Percentiles rank a stretch among this genome's conserved stretches.
These are phyloP conservation scores for Alternaria gaisen DNA, from an alignment of 2,329 filamentous ascomycete species.

Conservation along the genomic window DNA sequence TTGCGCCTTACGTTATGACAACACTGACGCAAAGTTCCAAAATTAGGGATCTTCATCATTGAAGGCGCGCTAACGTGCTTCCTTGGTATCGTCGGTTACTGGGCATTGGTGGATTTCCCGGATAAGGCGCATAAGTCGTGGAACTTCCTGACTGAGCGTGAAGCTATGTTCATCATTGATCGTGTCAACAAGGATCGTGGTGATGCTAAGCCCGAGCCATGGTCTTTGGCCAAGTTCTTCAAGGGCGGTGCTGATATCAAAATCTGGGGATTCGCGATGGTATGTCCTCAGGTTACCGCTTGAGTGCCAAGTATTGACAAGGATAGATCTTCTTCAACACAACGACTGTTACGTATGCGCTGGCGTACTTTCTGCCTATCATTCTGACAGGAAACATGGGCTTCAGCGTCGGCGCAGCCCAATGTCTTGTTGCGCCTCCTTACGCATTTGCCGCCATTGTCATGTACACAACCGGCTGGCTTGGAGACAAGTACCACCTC, in stretches of 20 bases:
- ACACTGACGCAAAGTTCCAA: slow-evolving; percentile 45
- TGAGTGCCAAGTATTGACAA: slow-evolving; percentile 20
- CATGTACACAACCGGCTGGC: slow-evolving; percentile 65
- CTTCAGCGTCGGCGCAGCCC: slow-evolving; percentile 69
- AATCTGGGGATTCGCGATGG: slow-evolving; percentile 63
- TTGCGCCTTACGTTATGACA: slow-evolving; percentile 11
- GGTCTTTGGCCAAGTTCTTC: slow-evolving; percentile 59
- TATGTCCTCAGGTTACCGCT: slow-evolving; percentile 16
- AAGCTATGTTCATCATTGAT: slow-evolving; percentile 60
- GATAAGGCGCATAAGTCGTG: slow-evolving; percentile 54
- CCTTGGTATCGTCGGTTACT: slow-evolving; percentile 53
- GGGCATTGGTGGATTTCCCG: slow-evolving; percentile 58
- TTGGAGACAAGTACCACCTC: slow-evolving; percentile 72
- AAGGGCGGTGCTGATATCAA: slow-evolving; percentile 60
- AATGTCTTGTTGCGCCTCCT: slow-evolving; percentile 71
- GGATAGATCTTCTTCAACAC: slow-evolving; percentile 64
- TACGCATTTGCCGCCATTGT: slow-evolving; percentile 49
- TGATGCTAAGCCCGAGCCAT: slow-evolving; percentile 60
- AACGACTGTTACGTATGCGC: slow-evolving; percentile 76
- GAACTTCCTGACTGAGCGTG: slow-evolving; percentile 57
- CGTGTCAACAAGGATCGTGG: slow-evolving; percentile 63
- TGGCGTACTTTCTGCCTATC: slow-evolving; percentile 81
- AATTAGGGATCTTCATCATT: slow-evolving; percentile 55
- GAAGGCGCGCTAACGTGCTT: slow-evolving; percentile 54
- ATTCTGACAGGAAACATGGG: slow-evolving; percentile 71